phyloP scores from a whole-genome alignment of 2,329 filamentous ascomycete species.

The Arthrobotrys entomopaga region DNA sequence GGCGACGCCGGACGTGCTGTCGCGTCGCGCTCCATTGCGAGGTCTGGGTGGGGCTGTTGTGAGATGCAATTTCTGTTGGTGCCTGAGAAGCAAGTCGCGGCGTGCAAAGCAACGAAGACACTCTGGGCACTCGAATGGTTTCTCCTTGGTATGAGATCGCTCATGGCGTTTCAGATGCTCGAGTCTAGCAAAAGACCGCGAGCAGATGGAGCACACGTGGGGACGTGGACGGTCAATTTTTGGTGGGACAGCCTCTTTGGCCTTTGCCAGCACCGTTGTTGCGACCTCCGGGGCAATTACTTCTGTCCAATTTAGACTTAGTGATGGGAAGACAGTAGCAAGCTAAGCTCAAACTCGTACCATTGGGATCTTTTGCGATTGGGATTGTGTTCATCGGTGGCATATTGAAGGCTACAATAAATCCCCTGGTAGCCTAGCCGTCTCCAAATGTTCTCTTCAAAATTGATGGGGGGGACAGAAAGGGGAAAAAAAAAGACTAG shows the following conservation, averaged over 20 bases:
- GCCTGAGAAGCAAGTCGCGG: constrained; percentile 86
- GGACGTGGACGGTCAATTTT: constrained; percentile 98
- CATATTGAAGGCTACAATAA: constrained; percentile 55
- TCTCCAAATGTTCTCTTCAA: constrained; percentile 44
- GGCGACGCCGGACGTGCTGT: constrained; percentile 81
- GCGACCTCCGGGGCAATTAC: constrained; percentile 33
- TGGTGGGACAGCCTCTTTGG: constrained; percentile 68
- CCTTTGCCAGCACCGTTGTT: constrained; percentile 32
- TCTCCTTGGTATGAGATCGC: constrained; percentile 97
- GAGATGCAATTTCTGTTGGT: constrained; percentile 98
- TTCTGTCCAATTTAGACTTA: constrained; percentile 49
- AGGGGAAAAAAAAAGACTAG: constrained; percentile 14
- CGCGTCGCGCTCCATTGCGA: constrained; percentile 77
- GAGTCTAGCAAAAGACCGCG: constrained; percentile 89
- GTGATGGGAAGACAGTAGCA: constrained; percentile 18
- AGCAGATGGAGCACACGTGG: constrained; percentile 90
- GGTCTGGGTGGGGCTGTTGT: constrained; percentile 87
- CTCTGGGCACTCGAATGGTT: constrained; percentile 96
- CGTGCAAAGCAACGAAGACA: constrained; percentile 94
- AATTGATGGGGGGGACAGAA: background rate
- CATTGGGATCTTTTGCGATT: constrained; percentile 49
- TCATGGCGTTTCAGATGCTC: constrained; percentile 98
- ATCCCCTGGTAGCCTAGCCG: constrained; percentile 53
- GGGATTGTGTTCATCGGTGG: constrained; percentile 53
- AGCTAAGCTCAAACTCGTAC: constrained; percentile 34